phyloP scores from a whole-genome alignment of 257 asterid genomes.

The Solanum medicagineum region DNA sequence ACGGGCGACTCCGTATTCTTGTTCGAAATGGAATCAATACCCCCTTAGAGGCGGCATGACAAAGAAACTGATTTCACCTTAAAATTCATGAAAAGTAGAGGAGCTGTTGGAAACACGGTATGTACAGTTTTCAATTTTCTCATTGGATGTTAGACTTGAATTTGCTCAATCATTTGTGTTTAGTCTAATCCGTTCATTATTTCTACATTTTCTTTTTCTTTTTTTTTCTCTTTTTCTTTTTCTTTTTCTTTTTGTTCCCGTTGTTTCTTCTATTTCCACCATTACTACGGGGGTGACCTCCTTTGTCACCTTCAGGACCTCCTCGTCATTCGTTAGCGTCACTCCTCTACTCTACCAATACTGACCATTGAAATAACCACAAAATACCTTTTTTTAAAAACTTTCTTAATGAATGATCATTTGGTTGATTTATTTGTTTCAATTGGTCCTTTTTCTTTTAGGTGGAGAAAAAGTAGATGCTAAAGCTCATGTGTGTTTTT shows the following conservation, averaged over 20 bases:
- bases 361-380: background rate
- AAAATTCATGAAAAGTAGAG: background rate
- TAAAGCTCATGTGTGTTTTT: background rate
- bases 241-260: background rate
- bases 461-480: background rate
- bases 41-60: background rate
- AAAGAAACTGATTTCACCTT: background rate
- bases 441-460: background rate
- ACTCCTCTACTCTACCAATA: background rate
- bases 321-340: background rate
- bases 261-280: background rate
- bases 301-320: background rate
- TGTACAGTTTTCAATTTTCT: background rate
- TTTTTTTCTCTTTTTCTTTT: background rate
- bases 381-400: background rate
- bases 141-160: background rate
- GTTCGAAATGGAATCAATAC: background rate
- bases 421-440: background rate
- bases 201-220: background rate
- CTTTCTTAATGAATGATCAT: background rate
- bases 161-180: background rate
- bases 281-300: background rate
- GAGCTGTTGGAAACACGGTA: background rate
- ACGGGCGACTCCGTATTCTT: background rate
- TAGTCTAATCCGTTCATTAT: background rate